Evolutionary conservation across 768 basidiomycete genomes (phyloP).

Genomic region (Russula brevipes): DNA sequence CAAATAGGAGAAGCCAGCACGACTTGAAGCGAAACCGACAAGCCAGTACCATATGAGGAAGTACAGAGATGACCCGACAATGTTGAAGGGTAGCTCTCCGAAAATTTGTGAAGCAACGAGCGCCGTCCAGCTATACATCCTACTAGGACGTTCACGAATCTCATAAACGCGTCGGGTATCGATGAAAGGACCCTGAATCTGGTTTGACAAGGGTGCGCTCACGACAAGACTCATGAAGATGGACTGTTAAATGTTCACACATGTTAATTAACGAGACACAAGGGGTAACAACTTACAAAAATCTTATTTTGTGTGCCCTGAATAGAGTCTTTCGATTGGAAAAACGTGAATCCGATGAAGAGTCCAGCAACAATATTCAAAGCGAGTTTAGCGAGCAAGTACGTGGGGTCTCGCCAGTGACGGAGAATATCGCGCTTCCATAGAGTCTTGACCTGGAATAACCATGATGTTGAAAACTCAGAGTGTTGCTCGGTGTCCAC

Average conservation of each 20-base stretch:
- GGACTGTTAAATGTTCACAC: constrained; percentile 30
- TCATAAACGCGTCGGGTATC: constrained; percentile 37
- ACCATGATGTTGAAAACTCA: constrained; percentile 39
- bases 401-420: constrained; percentile 41
- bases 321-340: constrained; percentile 32
- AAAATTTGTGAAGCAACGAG: constrained; percentile 35
- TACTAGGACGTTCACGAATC: constrained; percentile 39
- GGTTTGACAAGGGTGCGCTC: constrained; percentile 37
- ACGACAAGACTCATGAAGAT: constrained; percentile 35
- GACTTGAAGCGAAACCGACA: constrained; percentile 36
- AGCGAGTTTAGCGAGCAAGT: constrained; percentile 38
- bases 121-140: constrained; percentile 41
- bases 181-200: constrained; percentile 42
- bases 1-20: constrained; percentile 40
- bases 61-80: constrained; percentile 37
- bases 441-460: constrained; percentile 34
- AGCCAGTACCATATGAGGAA: constrained; percentile 49
- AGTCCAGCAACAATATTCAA: constrained; percentile 34
- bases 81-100: constrained; percentile 43
- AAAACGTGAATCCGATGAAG: constrained; percentile 44
- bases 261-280: background rate
- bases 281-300: constrained; percentile 32
- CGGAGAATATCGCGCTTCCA: constrained; percentile 30
- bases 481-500: constrained; percentile 27
- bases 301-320: constrained; percentile 42